Percentiles rank a stretch among this genome's conserved stretches.
Evolutionary conservation across 2,329 filamentous ascomycete species (phyloP).

Genomic region (Talaromyces rugulosus): DNA sequence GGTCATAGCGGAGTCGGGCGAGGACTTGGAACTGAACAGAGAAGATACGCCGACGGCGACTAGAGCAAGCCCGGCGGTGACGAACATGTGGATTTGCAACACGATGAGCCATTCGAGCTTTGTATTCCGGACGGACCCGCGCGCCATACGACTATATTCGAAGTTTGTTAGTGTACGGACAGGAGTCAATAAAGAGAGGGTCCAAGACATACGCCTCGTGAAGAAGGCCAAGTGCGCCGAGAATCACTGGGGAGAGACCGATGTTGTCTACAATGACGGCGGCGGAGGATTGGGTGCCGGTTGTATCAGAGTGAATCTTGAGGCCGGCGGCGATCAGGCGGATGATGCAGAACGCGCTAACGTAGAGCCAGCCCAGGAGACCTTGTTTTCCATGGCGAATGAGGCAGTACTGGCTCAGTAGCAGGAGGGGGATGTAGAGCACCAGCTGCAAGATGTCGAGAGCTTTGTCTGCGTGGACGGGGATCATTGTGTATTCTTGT

Average conservation of each 20-base stretch:
- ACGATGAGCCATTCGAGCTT: conserved; percentile 10
- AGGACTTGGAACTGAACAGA: not conserved
- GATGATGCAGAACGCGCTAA: conserved; percentile 6
- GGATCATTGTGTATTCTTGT: not conserved
- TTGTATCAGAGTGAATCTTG: conserved; percentile 1
- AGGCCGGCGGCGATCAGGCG: conserved; percentile 6
- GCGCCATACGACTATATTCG: not conserved
- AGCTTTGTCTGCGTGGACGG: not conserved
- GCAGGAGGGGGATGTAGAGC: conserved; percentile 1
- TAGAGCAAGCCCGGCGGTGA: conserved; percentile 7
- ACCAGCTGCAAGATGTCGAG: conserved; percentile 4
- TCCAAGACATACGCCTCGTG: conserved; percentile 5
- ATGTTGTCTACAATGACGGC: conserved; percentile 8
- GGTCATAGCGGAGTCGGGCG: not conserved
- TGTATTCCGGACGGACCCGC: not conserved
- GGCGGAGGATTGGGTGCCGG: not conserved
- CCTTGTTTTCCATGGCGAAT: conserved; percentile 6
- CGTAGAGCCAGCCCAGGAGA: conserved; percentile 4
- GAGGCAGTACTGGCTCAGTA: conserved; percentile 4
- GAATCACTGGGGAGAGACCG: conserved; percentile 7
- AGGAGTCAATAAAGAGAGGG: not conserved
- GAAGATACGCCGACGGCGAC: conserved; percentile 4
- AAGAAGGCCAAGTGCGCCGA: conserved; percentile 5
- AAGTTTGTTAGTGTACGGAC: not conserved
- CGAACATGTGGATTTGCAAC: conserved; percentile 11